Evolutionary conservation across 331 rosid genomes (phyloP).

Genomic region (Dryas integrifolia): DNA sequence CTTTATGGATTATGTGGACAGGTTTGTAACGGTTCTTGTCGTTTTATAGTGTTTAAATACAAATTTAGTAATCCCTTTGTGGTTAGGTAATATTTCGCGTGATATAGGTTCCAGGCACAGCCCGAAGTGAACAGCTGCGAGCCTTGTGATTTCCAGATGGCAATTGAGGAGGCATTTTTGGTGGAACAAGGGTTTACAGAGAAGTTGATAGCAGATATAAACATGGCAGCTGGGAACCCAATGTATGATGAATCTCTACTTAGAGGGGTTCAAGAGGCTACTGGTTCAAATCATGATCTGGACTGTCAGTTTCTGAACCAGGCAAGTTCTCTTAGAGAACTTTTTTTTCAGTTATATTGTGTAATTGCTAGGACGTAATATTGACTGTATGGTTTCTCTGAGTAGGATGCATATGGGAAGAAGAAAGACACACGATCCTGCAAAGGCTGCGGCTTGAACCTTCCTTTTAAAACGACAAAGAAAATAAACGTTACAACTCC

Average conservation of each 20-base stretch:
- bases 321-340: constrained; percentile 42
- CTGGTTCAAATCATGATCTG: constrained; percentile 69
- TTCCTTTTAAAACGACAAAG: constrained; percentile 59
- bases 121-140: constrained; percentile 55
- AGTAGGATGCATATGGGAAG: constrained; percentile 60
- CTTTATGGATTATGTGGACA: constrained; percentile 73
- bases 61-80: constrained; percentile 15
- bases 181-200: constrained; percentile 90
- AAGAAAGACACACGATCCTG: constrained; percentile 56
- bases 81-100: constrained; percentile 37
- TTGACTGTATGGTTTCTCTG: constrained; percentile 19
- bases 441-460: constrained; percentile 69
- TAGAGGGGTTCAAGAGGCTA: constrained; percentile 56
- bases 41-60: constrained; percentile 21
- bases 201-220: constrained; percentile 87
- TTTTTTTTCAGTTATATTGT: constrained; percentile 3
- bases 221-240: constrained; percentile 76
- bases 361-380: constrained; percentile 14
- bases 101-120: constrained; percentile 86
- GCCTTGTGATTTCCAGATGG: constrained; percentile 71
- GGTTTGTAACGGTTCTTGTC: constrained; percentile 45
- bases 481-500: constrained; percentile 51
- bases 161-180: constrained; percentile 92
- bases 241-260: constrained; percentile 55
- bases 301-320: constrained; percentile 48